Base-by-base conservation (phyloP, 441 rosid species). In the Breynia disticha region DNA sequence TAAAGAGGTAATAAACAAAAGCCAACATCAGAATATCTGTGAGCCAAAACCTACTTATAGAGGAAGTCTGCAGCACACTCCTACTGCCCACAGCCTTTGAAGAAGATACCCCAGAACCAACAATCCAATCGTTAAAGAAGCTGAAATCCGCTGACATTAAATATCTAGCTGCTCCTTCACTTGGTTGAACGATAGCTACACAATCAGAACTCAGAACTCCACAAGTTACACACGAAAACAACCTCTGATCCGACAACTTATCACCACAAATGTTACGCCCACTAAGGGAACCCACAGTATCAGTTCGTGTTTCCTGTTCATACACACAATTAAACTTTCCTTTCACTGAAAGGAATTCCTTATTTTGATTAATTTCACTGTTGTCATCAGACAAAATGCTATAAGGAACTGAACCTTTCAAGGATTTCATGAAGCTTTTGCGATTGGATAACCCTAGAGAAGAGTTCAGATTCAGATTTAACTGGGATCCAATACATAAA, bases 141-240 rank as follows among this genome's bases (percentile, higher is more conserved):
- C 89, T 85, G 71, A 91, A 85, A 75, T 90, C 97, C 46, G 95
- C 91, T 46, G 99, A 79, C 88, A 78, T 82, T 61, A 94, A 87
- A 65, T 82, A 84, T 70, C 85, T 75, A 42, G 95, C 85, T 12
- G 96, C 83, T 57, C 81, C 76, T 75, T 87, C 95, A 50, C 68
- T 83, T 18, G 99, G 99, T 70, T 82, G 91, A 72, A 90, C 54
- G 50, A 94, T 63, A 59, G 97, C 97, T 64, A 89, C 71, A 60
- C 99, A 94, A 66, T 78, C 83, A 70, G 83, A 90, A 69, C 87
- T 72, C 77, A 87, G 72, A 60, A 94, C 73, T 67, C 99, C 99
- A 67, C 99, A 94, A 0, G 90, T 82, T 57, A 80, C 95, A 61
- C 99, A 94, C 10, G 96, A 80, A 70, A 94, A 90, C 57, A 84